phyloP scores from a whole-genome alignment of 768 basidiomycete genomes.

The Pholiota microspora region DNA sequence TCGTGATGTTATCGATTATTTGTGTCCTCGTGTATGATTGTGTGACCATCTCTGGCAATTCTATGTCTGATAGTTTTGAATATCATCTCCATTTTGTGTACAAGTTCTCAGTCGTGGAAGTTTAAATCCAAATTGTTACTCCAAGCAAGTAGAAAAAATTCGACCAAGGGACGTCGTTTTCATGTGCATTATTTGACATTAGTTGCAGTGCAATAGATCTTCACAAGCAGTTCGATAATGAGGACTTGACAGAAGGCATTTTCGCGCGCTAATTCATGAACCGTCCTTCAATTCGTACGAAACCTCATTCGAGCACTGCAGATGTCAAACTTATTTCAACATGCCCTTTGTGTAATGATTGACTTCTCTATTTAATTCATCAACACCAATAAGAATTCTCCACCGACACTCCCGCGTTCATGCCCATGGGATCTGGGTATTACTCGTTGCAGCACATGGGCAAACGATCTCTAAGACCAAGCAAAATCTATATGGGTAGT shows the following conservation, averaged over 20 bases:
- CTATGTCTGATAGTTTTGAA: not conserved
- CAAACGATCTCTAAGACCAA: not conserved
- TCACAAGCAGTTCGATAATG: no score
- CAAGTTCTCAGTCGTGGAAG: not conserved
- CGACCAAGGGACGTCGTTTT: no score
- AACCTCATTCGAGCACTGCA: not conserved
- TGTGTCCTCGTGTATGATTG: not conserved
- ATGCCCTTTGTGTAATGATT: not conserved
- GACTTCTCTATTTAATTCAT: not conserved
- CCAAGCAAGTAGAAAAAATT: no score
- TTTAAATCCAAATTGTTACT: not conserved
- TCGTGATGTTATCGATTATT: not conserved
- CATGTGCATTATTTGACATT: not conserved
- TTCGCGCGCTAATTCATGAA: no score
- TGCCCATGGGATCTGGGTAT: not conserved
- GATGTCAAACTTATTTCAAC: not conserved
- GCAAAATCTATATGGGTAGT: not conserved
- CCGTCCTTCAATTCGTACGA: no score
- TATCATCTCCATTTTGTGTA: not conserved
- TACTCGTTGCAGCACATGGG: not conserved
- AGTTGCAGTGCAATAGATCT: not conserved
- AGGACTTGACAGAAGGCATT: no score
- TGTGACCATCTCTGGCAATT: conserved; percentile 1
- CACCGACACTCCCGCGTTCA: not conserved
- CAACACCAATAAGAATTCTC: not conserved